Percentiles rank a stretch among this genome's conserved stretches.
Conservation (phyloP, 2,329 filamentous ascomycete genomes). For the Pyrenochaeta sp. region DNA sequence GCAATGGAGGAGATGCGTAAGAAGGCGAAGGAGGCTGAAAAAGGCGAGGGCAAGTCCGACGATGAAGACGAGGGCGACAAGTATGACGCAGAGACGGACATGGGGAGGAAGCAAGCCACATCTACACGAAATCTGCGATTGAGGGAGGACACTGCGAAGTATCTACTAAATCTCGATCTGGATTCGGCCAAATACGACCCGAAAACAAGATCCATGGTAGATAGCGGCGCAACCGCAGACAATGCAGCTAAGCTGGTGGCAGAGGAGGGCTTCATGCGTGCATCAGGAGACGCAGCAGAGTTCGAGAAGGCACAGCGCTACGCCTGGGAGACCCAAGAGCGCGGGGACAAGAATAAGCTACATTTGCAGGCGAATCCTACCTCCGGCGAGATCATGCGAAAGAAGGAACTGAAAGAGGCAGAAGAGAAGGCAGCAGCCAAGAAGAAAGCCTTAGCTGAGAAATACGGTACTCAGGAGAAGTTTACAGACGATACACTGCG, state of each 20-base stretch:
- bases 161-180: constrained; percentile 90
- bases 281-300: constrained; percentile 88
- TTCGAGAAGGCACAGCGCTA: constrained; percentile 90
- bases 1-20: constrained; percentile 79
- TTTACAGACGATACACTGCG: constrained; percentile 69
- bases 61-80: constrained; percentile 64
- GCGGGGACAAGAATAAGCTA: constrained; percentile 76
- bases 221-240: constrained; percentile 81
- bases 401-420: constrained; percentile 78
- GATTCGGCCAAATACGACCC: constrained; percentile 98
- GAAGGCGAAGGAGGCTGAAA: constrained; percentile 50
- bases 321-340: constrained; percentile 95
- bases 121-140: constrained; percentile 90
- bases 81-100: constrained; percentile 95
- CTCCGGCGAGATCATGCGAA: constrained; percentile 83
- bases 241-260: constrained; percentile 83
- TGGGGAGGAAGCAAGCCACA: constrained; percentile 92
- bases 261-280: constrained; percentile 90
- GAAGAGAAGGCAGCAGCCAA: constrained; percentile 73
- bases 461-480: constrained; percentile 78
- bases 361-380: constrained; percentile 98
- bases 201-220: constrained; percentile 90
- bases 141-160: constrained; percentile 96
- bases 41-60: constrained; percentile 56
- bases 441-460: constrained; percentile 76